These are phyloP conservation scores for Hyaloscypha bicolor DNA, from an alignment of 495 filamentous ascomycete species.

Conservation along the genomic window DNA sequence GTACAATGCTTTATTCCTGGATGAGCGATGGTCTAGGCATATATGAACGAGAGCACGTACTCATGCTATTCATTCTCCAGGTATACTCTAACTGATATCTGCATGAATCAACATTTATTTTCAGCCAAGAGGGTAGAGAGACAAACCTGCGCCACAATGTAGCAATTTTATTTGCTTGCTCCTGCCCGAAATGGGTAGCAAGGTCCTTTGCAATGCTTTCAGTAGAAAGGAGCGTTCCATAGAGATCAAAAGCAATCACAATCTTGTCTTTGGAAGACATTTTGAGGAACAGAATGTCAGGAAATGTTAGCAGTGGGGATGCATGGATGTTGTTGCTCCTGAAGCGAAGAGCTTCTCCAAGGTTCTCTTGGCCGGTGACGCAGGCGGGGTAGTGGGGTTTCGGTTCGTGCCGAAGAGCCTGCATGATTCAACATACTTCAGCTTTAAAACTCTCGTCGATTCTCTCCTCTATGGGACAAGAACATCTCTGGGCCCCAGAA, in stretches of 20 bases:
- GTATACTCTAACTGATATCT: slow-evolving; percentile 79
- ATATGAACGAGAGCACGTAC: slow-evolving; percentile 40
- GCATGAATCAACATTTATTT: slow-evolving; percentile 42
- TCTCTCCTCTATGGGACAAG: not conserved
- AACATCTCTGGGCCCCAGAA: not conserved
- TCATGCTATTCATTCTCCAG: slow-evolving; percentile 81
- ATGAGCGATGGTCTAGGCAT: slow-evolving; percentile 19
- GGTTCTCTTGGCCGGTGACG: not conserved
- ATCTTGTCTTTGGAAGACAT: slow-evolving; percentile 37
- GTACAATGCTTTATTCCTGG: slow-evolving; percentile 51
- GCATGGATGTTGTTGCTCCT: not conserved
- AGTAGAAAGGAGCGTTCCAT: slow-evolving; percentile 73
- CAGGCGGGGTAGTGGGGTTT: not conserved
- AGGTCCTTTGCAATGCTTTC: slow-evolving; percentile 63
- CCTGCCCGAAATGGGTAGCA: slow-evolving; percentile 51
- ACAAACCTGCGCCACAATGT: slow-evolving; percentile 48
- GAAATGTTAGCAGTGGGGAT: not conserved
- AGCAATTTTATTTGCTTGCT: slow-evolving; percentile 57
- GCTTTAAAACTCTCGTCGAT: not conserved
- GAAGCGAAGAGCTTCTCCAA: not conserved
- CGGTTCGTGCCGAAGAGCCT: not conserved
- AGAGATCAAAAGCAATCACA: slow-evolving; percentile 74
- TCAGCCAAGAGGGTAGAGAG: not conserved
- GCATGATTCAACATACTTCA: not conserved
- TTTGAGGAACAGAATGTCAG: not conserved